These are phyloP conservation scores for Colletotrichum lindemuthianum DNA, from an alignment of 2,329 filamentous ascomycete genomes.

Conservation along the genomic window DNA sequence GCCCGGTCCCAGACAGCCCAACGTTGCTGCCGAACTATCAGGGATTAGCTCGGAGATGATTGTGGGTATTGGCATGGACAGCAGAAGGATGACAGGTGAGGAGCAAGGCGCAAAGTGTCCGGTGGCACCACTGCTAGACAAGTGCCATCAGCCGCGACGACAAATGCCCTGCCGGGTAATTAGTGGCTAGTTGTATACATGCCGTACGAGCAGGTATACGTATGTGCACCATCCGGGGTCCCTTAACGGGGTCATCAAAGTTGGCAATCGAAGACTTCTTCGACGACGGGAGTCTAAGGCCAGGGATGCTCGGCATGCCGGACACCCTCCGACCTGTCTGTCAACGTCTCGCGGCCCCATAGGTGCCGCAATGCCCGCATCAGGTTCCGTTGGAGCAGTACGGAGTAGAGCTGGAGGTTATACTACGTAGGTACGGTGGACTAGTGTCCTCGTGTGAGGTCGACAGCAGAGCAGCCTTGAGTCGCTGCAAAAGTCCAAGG, in stretches of 20 bases:
- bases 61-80: background rate
- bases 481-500: too few relatives aligned
- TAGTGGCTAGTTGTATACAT: slow-evolving; percentile 13
- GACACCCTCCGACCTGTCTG: slow-evolving; percentile 7
- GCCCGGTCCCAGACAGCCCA: slow-evolving; percentile 23
- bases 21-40: slow-evolving; percentile 24
- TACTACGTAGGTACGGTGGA: too few relatives aligned
- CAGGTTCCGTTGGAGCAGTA: too few relatives aligned
- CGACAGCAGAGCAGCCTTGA: too few relatives aligned
- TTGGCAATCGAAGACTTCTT: slow-evolving; percentile 21
- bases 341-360: background rate
- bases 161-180: slow-evolving; percentile 11
- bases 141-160: slow-evolving; percentile 28
- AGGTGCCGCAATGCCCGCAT: too few relatives aligned
- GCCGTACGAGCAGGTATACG: background rate
- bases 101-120: slow-evolving; percentile 14
- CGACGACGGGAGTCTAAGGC: slow-evolving; percentile 2
- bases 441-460: too few relatives aligned
- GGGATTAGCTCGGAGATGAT: slow-evolving; percentile 38
- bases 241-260: background rate
- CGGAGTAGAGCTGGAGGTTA: too few relatives aligned
- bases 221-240: too few relatives aligned
- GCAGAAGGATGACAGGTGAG: slow-evolving; percentile 1
- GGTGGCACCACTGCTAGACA: slow-evolving; percentile 30
- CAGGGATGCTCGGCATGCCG: slow-evolving; percentile 1